Percentiles rank a stretch among this genome's conserved stretches.
Conservation (phyloP, 106 monocot genomes). For the Acorus calamus region DNA sequence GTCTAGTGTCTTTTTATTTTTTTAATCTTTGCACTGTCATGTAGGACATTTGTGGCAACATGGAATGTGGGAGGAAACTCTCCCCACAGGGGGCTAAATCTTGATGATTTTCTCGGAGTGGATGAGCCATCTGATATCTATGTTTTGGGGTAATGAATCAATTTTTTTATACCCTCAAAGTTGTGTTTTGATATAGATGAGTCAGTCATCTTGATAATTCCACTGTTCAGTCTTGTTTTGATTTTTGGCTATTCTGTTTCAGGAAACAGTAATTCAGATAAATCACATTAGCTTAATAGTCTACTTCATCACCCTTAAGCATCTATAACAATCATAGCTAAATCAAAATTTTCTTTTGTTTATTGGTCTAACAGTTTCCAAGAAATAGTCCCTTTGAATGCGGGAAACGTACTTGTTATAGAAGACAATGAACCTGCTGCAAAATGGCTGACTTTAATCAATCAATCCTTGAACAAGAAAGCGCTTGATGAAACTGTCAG, state of each 20-base stretch:
- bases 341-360: background rate
- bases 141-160: slow-evolving; percentile 49
- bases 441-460: slow-evolving; percentile 50
- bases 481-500: background rate
- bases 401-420: slow-evolving; percentile 55
- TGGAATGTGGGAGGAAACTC: slow-evolving; percentile 82
- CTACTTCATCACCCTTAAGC: too few species aligned
- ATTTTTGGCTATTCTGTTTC: too few species aligned
- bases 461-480: slow-evolving; percentile 36
- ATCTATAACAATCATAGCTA: background rate
- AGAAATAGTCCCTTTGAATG: slow-evolving; percentile 68
- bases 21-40: background rate
- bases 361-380: slow-evolving; percentile 35
- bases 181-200: background rate
- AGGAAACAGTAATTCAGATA: too few species aligned
- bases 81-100: slow-evolving; percentile 37
- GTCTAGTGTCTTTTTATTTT: background rate
- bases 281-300: too few species aligned
- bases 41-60: slow-evolving; percentile 56
- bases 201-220: too few species aligned
- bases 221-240: too few species aligned
- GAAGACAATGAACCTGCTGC: slow-evolving; percentile 54
- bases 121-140: slow-evolving; percentile 62
- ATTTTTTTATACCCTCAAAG: background rate
- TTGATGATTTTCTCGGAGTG: slow-evolving; percentile 51